These are phyloP conservation scores for Pyrus communis DNA, from an alignment of 306 rosid species.

Conservation along the genomic window DNA sequence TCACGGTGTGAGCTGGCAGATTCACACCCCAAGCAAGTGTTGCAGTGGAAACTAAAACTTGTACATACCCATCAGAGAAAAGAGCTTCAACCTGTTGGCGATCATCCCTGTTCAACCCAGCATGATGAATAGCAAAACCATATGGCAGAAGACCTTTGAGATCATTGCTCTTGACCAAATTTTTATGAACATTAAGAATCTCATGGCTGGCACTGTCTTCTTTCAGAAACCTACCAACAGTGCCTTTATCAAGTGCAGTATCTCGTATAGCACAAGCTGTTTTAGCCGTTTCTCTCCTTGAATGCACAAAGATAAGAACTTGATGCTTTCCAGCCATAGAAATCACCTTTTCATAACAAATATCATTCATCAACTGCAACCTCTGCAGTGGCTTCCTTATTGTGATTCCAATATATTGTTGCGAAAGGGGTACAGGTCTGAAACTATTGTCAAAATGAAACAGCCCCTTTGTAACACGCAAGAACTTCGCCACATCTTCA, in stretches of 20 bases:
- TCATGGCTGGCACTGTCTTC: slow-evolving; percentile 98
- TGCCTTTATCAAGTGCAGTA: slow-evolving; percentile 84
- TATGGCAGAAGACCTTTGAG: slow-evolving; percentile 90
- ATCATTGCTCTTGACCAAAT: slow-evolving; percentile 86
- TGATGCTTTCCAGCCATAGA: slow-evolving; percentile 93
- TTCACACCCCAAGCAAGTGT: slow-evolving; percentile 99
- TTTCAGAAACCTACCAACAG: slow-evolving; percentile 81
- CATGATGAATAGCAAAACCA: slow-evolving; percentile 96
- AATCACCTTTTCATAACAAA: slow-evolving; percentile 89
- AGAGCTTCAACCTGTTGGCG: slow-evolving; percentile 94
- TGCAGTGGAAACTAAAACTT: slow-evolving; percentile 91
- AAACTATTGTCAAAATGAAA: slow-evolving; percentile 81
- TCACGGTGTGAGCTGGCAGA: slow-evolving; percentile 85
- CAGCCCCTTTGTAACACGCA: slow-evolving; percentile 70
- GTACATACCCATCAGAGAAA: slow-evolving; percentile 85
- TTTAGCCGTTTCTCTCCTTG: slow-evolving; percentile 91
- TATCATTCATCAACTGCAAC: slow-evolving; percentile 95
- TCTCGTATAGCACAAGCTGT: slow-evolving; percentile 93
- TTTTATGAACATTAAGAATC: slow-evolving; percentile 89
- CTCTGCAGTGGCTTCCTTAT: slow-evolving; percentile 95
- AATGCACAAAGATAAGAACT: slow-evolving; percentile 89
- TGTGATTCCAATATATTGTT: slow-evolving; percentile 80
- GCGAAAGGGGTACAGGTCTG: slow-evolving; percentile 93
- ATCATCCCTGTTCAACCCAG: slow-evolving; percentile 85
- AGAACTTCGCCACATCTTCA: slow-evolving; percentile 80